Evolutionary conservation across 495 filamentous ascomycete species (phyloP), one percentile per base, ranked within the genome.

Genomic region (Lepraria neglecta): DNA sequence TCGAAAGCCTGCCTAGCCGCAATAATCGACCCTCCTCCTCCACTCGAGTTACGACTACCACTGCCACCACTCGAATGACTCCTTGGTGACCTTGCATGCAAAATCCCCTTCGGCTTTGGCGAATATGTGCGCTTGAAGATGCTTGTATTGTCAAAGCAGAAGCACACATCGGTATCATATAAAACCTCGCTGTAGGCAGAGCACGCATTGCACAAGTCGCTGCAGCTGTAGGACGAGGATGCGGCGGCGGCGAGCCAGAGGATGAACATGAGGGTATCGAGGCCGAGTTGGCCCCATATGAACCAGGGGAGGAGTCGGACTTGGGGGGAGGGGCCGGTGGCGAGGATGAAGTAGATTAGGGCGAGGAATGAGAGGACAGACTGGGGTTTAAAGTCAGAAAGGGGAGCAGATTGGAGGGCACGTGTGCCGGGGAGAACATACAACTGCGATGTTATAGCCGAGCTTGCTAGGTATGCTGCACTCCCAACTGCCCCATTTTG

Each of bases 141-240:
- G 3, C n/a, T 11, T 7, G 35, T 10, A 6, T 40, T 21, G 6
- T 19, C 35, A 27, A 48, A 1, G 24, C 65, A 67, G 15, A 14
- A 10, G 21, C 57, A 59, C 38, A 46, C 50, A 9, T 47, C 6
- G 46, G 3, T 53, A 10, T 64, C 58, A 42, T 57, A 59, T 27
- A n/a, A 11, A 27, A 64, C 62, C 30, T 42, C 61, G 3, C 56
- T 57, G 5, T 53, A 58, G 15, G 3, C 1, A 5, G 55, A 40
- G 50, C 64, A 65, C 11, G 62, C 65, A 56, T 59, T 63, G 56
- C 64, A 69, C 0, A 69, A 50, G 44, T 69, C 67, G 19, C 42
- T 40, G 59, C 61, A 66, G 35, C 19, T 65, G 38, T 62, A 64
- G 17, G 42, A 44, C 7, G 64, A 64, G n/a, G 60, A 63, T n/a